These are phyloP conservation scores for Musa beccarii DNA, from an alignment of 176 grass and related monocot genomes.

Conservation along the genomic window DNA sequence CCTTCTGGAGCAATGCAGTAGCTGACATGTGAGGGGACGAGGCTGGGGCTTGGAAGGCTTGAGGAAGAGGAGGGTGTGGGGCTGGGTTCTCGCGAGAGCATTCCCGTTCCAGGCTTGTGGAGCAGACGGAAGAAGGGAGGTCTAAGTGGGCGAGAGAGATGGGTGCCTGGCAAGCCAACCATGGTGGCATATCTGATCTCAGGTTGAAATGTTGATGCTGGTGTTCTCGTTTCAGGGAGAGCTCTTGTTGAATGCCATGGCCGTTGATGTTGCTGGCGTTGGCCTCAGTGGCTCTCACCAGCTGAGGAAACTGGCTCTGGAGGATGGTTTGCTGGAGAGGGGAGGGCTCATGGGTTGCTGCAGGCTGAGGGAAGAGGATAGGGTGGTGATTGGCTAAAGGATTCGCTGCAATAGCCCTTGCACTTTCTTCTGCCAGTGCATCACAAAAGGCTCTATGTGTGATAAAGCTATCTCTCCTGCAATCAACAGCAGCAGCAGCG, in stretches of 20 bases:
- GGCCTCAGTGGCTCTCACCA: conserved; percentile 3
- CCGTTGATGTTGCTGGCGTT: not conserved
- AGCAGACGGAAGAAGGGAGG: not conserved
- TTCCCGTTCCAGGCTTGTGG: conserved; percentile 34
- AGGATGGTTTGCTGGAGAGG: conserved; percentile 45
- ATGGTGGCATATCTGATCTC: conserved; percentile 14
- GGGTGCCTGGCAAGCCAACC: conserved; percentile 29
- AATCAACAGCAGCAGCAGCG: not conserved
- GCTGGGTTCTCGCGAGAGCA: conserved; percentile 25
- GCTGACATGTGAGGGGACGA: conserved; percentile 77
- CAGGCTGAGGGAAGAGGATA: conserved; percentile 34
- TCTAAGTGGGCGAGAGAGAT: conserved; percentile 4
- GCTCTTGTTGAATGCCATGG: conserved; percentile 32
- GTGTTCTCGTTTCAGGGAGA: conserved; percentile 39
- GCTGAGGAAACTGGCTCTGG: conserved; percentile 25
- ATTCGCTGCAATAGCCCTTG: conserved; percentile 42
- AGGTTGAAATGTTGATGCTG: conserved; percentile 34
- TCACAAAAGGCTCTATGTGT: conserved; percentile 97
- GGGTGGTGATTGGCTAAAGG: conserved; percentile 26
- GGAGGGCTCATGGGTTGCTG: conserved; percentile 23
- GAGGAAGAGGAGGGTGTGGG: not conserved
- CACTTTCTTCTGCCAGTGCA: conserved; percentile 89
- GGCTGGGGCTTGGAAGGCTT: not conserved
- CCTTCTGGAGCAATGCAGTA: conserved; percentile 91
- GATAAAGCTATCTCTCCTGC: conserved; percentile 90